Conservation (phyloP, 1,284 basidiomycete genomes). For the Malassezia psittaci region DNA sequence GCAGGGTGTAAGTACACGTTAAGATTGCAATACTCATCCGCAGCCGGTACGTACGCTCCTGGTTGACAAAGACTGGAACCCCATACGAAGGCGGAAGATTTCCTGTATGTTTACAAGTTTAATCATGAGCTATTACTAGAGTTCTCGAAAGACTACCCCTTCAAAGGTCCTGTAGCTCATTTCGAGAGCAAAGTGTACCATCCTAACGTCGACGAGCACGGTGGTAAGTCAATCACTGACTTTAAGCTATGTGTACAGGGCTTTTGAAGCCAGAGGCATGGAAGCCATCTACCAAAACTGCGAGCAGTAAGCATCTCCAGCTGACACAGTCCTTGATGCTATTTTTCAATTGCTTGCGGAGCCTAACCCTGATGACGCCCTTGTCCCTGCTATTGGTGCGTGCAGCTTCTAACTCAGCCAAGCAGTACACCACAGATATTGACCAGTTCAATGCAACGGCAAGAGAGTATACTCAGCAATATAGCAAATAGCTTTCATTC, state of each 20-base stretch:
- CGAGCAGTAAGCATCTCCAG: conserved; percentile 29
- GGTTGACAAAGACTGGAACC: conserved; percentile 2
- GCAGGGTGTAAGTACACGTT: background rate
- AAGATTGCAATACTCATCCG: background rate
- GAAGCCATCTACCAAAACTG: conserved; percentile 46
- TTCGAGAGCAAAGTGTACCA: conserved; percentile 45
- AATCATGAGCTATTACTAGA: conserved; percentile 21
- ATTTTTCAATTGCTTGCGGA: conserved; percentile 40
- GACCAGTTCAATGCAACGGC: conserved; percentile 35
- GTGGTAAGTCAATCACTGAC: conserved; percentile 25
- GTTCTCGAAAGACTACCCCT: conserved; percentile 47
- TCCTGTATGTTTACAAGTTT: background rate
- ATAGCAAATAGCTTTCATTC: background rate
- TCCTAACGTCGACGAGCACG: conserved; percentile 46
- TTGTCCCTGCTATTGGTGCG: conserved; percentile 43
- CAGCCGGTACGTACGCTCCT: background rate
- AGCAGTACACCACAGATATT: conserved; percentile 36
- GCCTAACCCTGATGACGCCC: conserved; percentile 42
- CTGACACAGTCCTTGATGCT: conserved; percentile 30
- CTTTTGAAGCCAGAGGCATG: conserved; percentile 46
- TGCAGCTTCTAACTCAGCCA: conserved; percentile 20
- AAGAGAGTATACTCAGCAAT: conserved; percentile 24
- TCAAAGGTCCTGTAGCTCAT: conserved; percentile 45
- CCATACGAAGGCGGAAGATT: conserved; percentile 14
- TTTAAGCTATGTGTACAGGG: conserved; percentile 31